Evolutionary conservation across 2,329 filamentous ascomycete species (phyloP).

Genomic region (Trichoderma polysporum): DNA sequence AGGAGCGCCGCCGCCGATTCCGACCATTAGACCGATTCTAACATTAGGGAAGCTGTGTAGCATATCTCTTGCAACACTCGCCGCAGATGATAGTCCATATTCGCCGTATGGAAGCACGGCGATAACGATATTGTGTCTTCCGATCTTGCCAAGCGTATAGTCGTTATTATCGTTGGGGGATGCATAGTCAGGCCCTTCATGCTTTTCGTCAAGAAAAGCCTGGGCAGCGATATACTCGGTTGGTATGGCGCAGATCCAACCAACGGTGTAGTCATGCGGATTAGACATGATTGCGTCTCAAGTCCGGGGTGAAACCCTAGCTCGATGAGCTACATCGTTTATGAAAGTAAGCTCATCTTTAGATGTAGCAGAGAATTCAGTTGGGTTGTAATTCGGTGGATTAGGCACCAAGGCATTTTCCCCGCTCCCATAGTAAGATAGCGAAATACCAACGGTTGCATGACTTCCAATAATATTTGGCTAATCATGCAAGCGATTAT

Average conservation of each 20-base stretch:
- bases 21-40: neutral
- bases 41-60: neutral
- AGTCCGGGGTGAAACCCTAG: neutral
- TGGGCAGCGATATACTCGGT: neutral
- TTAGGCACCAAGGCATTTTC: no score
- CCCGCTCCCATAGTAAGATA: no score
- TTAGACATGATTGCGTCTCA: neutral
- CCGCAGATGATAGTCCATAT: neutral
- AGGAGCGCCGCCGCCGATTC: neutral
- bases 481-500: no score
- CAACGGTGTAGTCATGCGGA: neutral
- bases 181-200: neutral
- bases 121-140: neutral
- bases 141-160: neutral
- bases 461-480: no score
- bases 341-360: no score
- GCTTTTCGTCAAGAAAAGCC: neutral
- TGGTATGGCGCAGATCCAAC: neutral
- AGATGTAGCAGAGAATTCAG: no score
- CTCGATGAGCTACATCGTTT: no score
- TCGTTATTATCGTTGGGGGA: neutral
- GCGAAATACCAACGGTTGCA: no score
- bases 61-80: neutral
- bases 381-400: no score
- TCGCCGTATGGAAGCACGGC: neutral